Conservation (phyloP, 192 early-diverging fungal genomes). For the Allomyces macrogynus region DNA sequence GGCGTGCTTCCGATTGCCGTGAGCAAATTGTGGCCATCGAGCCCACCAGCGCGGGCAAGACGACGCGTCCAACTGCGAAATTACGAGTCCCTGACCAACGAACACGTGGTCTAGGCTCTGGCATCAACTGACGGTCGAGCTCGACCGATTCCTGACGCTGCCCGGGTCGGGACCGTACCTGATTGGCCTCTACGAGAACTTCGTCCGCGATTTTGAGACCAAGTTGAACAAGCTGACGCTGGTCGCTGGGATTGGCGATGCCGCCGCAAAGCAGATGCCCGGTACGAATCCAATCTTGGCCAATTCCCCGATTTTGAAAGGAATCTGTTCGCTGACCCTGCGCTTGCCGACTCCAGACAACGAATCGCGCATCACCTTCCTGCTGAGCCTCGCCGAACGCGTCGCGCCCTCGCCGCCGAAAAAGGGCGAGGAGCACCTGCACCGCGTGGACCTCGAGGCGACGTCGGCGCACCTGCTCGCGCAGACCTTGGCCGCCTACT, state of each 20-base stretch:
- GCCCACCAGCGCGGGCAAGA: background rate
- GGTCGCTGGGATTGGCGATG: constrained; percentile 51
- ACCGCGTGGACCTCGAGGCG: constrained; percentile 18
- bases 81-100: background rate
- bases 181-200: constrained; percentile 67
- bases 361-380: constrained; percentile 52
- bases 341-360: constrained; percentile 20
- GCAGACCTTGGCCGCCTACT: constrained; percentile 66
- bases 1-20: constrained; percentile 3
- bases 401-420: constrained; percentile 30
- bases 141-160: constrained; percentile 56
- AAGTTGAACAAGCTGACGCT: constrained; percentile 89
- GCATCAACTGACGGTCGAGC: constrained; percentile 80
- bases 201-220: constrained; percentile 79
- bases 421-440: background rate
- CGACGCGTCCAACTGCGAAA: background rate
- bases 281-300: constrained; percentile 17
- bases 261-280: constrained; percentile 49
- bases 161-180: constrained; percentile 58
- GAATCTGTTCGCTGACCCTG: background rate
- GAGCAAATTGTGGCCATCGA: background rate
- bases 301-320: background rate
- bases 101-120: constrained; percentile 50
- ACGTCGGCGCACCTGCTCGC: constrained; percentile 73
- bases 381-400: constrained; percentile 42